phyloP scores from a whole-genome alignment of 2,329 filamentous ascomycete genomes.

The Monilinia vaccinii-corymbosi region DNA sequence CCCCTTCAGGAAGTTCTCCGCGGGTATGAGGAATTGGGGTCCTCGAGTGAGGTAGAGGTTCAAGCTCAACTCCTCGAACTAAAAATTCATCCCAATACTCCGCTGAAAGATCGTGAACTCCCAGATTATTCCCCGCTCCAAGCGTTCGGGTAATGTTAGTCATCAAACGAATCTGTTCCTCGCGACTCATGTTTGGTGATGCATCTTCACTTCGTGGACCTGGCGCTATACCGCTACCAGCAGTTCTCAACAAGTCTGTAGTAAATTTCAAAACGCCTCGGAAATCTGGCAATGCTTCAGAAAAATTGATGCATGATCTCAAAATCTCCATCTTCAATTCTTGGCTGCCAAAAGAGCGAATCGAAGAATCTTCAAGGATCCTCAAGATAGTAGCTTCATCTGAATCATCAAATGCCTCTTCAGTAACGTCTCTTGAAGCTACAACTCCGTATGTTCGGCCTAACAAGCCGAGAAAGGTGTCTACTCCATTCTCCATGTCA shows the following conservation, averaged over 20 bases:
- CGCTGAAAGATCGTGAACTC: constrained; percentile 59
- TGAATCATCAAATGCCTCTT: constrained; percentile 34
- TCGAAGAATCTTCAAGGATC: constrained; percentile 49
- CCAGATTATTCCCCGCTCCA: constrained; percentile 65
- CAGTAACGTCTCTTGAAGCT: constrained; percentile 12
- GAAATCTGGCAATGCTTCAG: constrained; percentile 87
- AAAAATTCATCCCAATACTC: constrained; percentile 98
- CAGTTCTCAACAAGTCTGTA: constrained; percentile 71
- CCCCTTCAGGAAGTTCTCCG: constrained; percentile 38
- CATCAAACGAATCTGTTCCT: constrained; percentile 78
- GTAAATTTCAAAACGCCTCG: constrained; percentile 83
- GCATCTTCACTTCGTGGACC: constrained; percentile 59
- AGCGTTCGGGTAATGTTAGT: constrained; percentile 82
- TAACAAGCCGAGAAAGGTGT: constrained; percentile 50
- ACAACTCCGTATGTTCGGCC: constrained; percentile 58
- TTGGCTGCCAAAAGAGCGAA: constrained; percentile 65
- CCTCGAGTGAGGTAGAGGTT: constrained; percentile 49
- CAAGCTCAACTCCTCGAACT: constrained; percentile 65
- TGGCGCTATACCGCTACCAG: constrained; percentile 71
- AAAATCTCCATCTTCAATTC: constrained; percentile 79
- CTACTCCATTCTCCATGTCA: constrained; percentile 58
- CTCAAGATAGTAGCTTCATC: constrained; percentile 45
- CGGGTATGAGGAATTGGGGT: constrained; percentile 57
- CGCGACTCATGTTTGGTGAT: constrained; percentile 60
- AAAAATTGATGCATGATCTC: constrained; percentile 84